phyloP scores from a whole-genome alignment of 352 stramenopile species.

The Bremia lactucae region DNA sequence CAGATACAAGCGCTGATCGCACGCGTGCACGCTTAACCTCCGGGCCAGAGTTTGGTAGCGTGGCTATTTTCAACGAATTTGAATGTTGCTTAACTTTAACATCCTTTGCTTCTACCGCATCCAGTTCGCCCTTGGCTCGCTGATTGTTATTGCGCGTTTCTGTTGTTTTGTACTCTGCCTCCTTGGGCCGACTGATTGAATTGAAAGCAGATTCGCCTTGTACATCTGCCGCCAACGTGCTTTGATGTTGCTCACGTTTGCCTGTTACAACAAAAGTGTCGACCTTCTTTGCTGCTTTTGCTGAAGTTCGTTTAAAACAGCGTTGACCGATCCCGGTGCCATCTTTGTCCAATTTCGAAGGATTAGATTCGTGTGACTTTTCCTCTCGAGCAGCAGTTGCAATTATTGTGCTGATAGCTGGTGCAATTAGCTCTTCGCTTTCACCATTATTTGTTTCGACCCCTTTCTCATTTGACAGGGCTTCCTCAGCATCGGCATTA shows the following conservation, averaged over 20 bases:
- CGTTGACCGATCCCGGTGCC: not conserved
- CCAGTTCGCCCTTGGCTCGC: not conserved
- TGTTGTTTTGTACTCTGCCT: not conserved
- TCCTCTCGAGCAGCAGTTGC: constrained; percentile 12
- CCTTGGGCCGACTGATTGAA: constrained; percentile 3
- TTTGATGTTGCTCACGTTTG: not conserved
- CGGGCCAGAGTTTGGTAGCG: constrained; percentile 9
- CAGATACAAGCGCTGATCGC: constrained; percentile 21
- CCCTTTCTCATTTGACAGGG: not conserved
- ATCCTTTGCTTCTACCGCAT: not conserved
- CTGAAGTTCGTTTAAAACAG: constrained; percentile 4
- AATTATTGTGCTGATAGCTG: not conserved
- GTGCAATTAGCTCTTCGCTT: not conserved
- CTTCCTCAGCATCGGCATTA: constrained; percentile 8
- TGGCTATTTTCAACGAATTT: constrained; percentile 14
- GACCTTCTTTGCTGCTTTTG: not conserved
- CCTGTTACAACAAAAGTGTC: not conserved
- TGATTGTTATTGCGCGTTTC: not conserved
- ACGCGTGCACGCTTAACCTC: constrained; percentile 38
- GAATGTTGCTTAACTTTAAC: not conserved
- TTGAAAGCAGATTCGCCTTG: not conserved
- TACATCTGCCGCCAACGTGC: not conserved
- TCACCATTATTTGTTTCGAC: not conserved
- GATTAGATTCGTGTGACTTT: constrained; percentile 15
- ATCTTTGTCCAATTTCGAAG: constrained; percentile 21